Evolutionary conservation across 179 eudicot species (phyloP).

Genomic region (Heliamphora pulchella): DNA sequence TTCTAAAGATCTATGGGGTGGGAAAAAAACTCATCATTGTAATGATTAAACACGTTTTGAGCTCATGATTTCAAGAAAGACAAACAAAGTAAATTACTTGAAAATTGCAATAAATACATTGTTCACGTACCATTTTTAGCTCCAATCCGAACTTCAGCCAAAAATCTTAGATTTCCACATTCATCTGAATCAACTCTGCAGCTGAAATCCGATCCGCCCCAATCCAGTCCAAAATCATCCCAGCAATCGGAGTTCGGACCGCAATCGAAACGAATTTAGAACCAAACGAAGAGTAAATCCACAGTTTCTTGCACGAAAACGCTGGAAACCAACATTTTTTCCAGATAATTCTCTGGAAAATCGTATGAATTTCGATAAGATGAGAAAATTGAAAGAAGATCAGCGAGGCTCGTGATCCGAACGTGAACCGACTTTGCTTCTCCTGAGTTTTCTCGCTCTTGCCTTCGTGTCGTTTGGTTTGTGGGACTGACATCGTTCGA

Average conservation of each 20-base stretch:
- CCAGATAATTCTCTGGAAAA: not conserved
- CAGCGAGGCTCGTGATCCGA: not conserved
- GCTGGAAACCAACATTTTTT: not conserved
- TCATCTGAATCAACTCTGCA: not conserved
- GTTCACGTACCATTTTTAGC: slow-evolving; percentile 14
- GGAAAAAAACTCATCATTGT: not conserved
- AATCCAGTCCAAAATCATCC: not conserved
- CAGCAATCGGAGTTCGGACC: not conserved
- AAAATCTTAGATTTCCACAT: not conserved
- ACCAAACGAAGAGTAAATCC: not conserved
- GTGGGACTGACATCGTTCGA: slow-evolving; percentile 25
- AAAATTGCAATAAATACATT: not conserved
- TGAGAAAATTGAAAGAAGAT: not conserved
- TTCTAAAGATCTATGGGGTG: not conserved
- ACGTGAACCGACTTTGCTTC: not conserved
- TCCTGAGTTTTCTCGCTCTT: not conserved
- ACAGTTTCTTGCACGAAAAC: not conserved
- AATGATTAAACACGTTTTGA: not conserved
- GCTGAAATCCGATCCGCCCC: not conserved
- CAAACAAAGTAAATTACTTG: not conserved
- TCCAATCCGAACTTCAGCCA: not conserved
- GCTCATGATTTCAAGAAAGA: not conserved
- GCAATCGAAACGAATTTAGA: not conserved
- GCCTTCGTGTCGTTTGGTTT: slow-evolving; percentile 14
- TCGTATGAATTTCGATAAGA: not conserved